A percentile compares a stretch with the other conserved stretches of the same genome.
These are phyloP conservation scores for Pythium grandisporangium DNA, from an alignment of 352 stramenopile species.

Conservation along the genomic window DNA sequence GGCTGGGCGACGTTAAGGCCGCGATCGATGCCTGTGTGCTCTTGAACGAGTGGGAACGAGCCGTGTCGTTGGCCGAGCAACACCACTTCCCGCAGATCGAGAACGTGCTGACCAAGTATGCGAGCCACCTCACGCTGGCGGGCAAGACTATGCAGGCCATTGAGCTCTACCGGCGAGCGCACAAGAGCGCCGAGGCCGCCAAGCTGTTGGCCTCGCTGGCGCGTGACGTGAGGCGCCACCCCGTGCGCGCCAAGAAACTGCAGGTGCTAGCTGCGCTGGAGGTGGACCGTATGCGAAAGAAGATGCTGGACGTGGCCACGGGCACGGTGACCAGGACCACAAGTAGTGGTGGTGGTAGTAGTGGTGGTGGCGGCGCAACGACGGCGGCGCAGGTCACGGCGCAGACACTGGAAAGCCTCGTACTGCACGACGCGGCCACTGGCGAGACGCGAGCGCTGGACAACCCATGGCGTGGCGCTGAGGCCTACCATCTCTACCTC, in stretches of 20 bases:
- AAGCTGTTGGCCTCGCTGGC: slow-evolving; percentile 86
- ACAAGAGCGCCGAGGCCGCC: slow-evolving; percentile 89
- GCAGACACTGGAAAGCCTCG: slow-evolving; percentile 88
- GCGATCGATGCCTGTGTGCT: slow-evolving; percentile 91
- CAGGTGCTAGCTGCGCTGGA: slow-evolving; percentile 91
- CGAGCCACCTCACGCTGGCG: slow-evolving; percentile 73
- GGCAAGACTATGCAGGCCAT: slow-evolving; percentile 86
- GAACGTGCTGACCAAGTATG: slow-evolving; percentile 88
- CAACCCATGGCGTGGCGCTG: slow-evolving; percentile 90
- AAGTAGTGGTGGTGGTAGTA: too few species aligned
- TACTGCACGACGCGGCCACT: slow-evolving; percentile 80
- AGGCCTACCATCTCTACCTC: slow-evolving; percentile 92
- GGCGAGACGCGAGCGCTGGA: slow-evolving; percentile 81
- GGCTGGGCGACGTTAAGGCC: slow-evolving; percentile 86
- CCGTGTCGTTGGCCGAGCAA: slow-evolving; percentile 85
- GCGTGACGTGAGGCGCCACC: slow-evolving; percentile 73
- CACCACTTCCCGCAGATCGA: slow-evolving; percentile 93
- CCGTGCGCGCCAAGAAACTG: slow-evolving; percentile 89
- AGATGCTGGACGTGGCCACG: slow-evolving; percentile 77
- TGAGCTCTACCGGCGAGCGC: slow-evolving; percentile 89
- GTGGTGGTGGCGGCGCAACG: too few species aligned
- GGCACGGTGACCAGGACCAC: slow-evolving; percentile 42
- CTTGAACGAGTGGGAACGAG: slow-evolving; percentile 89
- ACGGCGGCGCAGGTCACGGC: slow-evolving; percentile 78
- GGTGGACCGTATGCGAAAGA: slow-evolving; percentile 88